Base-by-base conservation (phyloP, 2,329 filamentous ascomycete species). In the Penicillium sp. region DNA sequence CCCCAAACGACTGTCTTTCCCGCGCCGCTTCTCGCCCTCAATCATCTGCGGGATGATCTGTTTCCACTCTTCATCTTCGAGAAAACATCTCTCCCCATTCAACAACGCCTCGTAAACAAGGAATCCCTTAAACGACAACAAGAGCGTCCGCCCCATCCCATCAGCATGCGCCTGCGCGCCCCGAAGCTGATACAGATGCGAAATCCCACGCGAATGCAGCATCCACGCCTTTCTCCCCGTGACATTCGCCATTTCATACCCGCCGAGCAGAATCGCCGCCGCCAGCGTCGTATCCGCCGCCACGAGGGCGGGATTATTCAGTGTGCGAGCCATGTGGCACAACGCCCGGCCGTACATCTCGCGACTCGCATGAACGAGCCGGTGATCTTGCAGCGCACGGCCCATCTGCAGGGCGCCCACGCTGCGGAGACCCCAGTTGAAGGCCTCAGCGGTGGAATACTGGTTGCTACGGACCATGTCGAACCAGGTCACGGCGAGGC, bases 221-320 rank as follows among this genome's bases (percentile, higher is more conserved):
- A 69, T 37, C 66, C 66, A 69, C 5, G 63, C 62, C 42, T 58
- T 60, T 17, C 60, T 39, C 5, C 43, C 59, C 4, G 65, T 54
- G 1, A 54, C 55, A 49, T 67, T 63, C 15, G 65, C 45, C 60
- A 67, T 58, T 45, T 69, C 67, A 47, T 65, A 69, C 12, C 63
- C 55, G 0, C 59, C 63, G 3, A 69, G 49, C 4, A 65, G 58
- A 25, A 65, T 64, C 1, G 67, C 66, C 1, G 62, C 60, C 5
- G 52, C 64, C 5, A 69, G 61, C 0, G 67, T 67, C 5, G 37
- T 47, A 28, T 69, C 62, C 4, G 63, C 62, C 22, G 31, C 42
- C 31, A 57, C 58, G 5, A 54, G 57, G 10, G 37, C 22, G 10
- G 65, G 64, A 6, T 60, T 51, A 6, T 51, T 55, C 4, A 69